Evolutionary conservation across 306 rosid genomes (phyloP).

Genomic region (Astragalus glycyphyllos): DNA sequence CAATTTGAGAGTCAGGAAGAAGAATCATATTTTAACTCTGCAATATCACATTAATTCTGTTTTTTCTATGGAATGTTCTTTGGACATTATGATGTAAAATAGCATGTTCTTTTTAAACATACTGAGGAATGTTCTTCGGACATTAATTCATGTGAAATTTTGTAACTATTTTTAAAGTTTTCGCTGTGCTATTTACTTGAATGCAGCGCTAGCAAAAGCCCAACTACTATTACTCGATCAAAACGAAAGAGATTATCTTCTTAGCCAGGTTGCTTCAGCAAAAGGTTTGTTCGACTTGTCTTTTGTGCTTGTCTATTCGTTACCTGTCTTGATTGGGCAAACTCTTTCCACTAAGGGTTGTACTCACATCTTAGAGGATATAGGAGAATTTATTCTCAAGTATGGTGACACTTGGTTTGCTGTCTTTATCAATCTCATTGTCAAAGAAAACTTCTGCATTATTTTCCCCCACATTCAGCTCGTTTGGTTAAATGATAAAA

Average conservation of each 20-base stretch:
- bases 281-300: slow-evolving; percentile 69
- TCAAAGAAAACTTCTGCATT: not conserved
- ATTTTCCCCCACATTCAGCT: not conserved
- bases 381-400: slow-evolving; percentile 1
- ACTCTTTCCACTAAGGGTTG: slow-evolving; percentile 16
- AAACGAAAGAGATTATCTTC: slow-evolving; percentile 91
- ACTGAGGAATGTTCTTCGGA: slow-evolving; percentile 7
- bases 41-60: slow-evolving; percentile 18
- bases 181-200: slow-evolving; percentile 44
- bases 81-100: slow-evolving; percentile 13
- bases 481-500: not conserved
- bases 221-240: slow-evolving; percentile 91
- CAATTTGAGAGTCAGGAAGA: slow-evolving; percentile 10
- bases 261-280: slow-evolving; percentile 86
- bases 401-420: slow-evolving; percentile 5
- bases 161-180: slow-evolving; percentile 25
- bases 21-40: slow-evolving; percentile 31
- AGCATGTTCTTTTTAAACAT: slow-evolving; percentile 19
- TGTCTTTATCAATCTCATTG: slow-evolving; percentile 26
- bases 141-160: slow-evolving; percentile 17
- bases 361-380: slow-evolving; percentile 10
- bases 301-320: slow-evolving; percentile 13
- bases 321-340: slow-evolving; percentile 24
- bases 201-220: slow-evolving; percentile 94
- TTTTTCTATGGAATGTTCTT: slow-evolving; percentile 16